Evolutionary conservation across 2,329 filamentous ascomycete species (phyloP).

Genomic region (Penicillium sp.): DNA sequence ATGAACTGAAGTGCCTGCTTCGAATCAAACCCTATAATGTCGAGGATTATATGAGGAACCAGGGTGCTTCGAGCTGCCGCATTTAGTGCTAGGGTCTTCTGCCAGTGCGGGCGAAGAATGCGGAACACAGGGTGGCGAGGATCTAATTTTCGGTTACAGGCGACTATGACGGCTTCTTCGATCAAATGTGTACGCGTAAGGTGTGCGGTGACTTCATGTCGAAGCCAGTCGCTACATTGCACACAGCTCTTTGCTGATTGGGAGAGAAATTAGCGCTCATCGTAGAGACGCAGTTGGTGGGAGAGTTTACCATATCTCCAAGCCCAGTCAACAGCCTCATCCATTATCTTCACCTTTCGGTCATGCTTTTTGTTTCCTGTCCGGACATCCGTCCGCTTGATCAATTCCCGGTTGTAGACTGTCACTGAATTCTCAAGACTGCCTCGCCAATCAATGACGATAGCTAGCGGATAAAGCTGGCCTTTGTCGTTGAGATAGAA

Average conservation of each 20-base stretch:
- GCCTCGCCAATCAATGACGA: constrained; percentile 10
- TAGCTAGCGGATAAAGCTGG: constrained; percentile 6
- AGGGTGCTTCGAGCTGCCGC: constrained; percentile 2
- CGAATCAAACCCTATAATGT: constrained; percentile 1
- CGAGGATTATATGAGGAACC: constrained; percentile 1
- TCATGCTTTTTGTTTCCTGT: background rate
- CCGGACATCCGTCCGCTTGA: background rate
- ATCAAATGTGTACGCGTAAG: constrained; percentile 7
- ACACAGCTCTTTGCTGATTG: constrained; percentile 7
- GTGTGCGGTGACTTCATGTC: constrained; percentile 8
- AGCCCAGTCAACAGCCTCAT: constrained; percentile 7
- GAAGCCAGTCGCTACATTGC: constrained; percentile 4
- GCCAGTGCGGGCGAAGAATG: constrained; percentile 9
- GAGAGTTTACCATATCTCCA: constrained; percentile 8
- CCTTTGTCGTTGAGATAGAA: constrained; percentile 5
- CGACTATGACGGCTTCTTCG: constrained; percentile 10
- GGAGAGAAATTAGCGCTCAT: background rate
- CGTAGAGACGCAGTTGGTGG: background rate
- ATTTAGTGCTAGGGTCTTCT: constrained; percentile 8
- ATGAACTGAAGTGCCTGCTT: constrained; percentile 5
- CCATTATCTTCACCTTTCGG: background rate
- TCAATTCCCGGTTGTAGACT: constrained; percentile 10
- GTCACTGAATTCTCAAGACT: constrained; percentile 4
- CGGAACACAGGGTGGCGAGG: constrained; percentile 3
- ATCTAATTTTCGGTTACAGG: constrained; percentile 4